Percentiles rank a stretch among this genome's conserved stretches.
Evolutionary conservation across 2,329 filamentous ascomycete genomes (phyloP).

Genomic region (Aspergillus clavatus): DNA sequence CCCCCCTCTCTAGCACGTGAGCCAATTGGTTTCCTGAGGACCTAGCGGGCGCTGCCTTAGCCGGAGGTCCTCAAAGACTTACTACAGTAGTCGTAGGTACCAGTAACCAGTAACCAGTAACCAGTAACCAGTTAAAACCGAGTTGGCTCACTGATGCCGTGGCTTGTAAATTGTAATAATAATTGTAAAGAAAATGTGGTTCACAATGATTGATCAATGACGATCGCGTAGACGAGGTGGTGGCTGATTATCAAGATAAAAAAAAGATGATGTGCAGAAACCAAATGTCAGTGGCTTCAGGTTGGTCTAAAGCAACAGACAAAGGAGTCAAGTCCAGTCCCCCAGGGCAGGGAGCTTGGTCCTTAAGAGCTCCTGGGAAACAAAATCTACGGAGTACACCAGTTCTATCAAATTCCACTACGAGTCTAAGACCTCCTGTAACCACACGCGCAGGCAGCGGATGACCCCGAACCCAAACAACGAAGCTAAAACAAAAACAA

Average conservation of each 20-base stretch:
- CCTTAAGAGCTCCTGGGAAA: background rate
- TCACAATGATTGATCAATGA: background rate
- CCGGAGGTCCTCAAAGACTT: no score
- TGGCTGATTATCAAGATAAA: background rate
- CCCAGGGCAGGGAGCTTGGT: no score
- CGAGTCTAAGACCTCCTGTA: conserved; percentile 6
- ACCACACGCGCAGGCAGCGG: conserved; percentile 16
- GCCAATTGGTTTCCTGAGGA: conserved; percentile 8
- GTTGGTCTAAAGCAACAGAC: no score
- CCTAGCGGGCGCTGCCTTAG: conserved; percentile 3
- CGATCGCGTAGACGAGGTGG: background rate
- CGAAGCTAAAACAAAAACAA: background rate
- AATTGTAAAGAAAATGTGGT: background rate
- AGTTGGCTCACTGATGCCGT: no score
- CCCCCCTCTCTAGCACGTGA: background rate
- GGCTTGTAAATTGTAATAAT: no score
- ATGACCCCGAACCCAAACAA: conserved; percentile 9
- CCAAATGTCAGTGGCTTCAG: background rate
- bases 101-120: no score
- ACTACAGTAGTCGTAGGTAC: no score
- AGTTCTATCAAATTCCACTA: background rate
- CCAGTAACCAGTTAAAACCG: no score
- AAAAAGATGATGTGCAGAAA: background rate
- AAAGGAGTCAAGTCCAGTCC: no score
- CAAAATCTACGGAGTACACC: no score